Evolutionary conservation across 1,139 yeast genomes (phyloP), one percentile per base, ranked within the genome.

Genomic region (Kodamaea arcana): DNA sequence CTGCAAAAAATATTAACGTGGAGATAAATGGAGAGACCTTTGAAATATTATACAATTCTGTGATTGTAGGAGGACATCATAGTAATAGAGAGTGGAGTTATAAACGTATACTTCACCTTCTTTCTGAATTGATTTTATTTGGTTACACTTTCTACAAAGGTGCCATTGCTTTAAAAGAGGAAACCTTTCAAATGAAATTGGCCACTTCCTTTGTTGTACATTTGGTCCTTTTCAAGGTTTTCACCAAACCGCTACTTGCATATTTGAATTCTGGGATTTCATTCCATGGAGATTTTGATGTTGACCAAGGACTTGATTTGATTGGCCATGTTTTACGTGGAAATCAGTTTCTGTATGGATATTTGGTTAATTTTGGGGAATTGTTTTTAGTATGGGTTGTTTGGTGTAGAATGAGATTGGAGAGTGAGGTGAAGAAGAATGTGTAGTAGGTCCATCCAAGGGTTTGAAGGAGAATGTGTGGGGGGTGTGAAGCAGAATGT

Each of bases 341-440:
- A 9, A 29, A 16, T 13, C 20, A 31, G 17, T 29, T 34, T 14
- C 30, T 24, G 24, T 31, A 16, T 17, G 31, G 28, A 14, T 29
- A 37, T 25, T 16, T 28, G 16, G 27, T 39, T 24, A 33, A 31
- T 11, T 18, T 31, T 6, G 35, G 33, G 10, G 50, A 45, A 17
- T 15, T 44, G 17, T n/a, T 40, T 8, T 30, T 45, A 4, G 38
- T 44, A 15, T 45, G 47, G 48, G 13, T 36, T 15, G 33, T 45
- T 24, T 45, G 50, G 50, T 41, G 46, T 13, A 14, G 28, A 6
- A 23, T 24, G 11, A 37, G 27, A 10, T 24, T 20, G 30, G 12
- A 27, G 26, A 24, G 18, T 15, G 31, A 28, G 24, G 25, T 24
- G 27, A 18, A 24, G 18, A 30, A 27, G 30, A 30, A 18, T 8